Percentiles rank a stretch among this genome's conserved stretches.
These are phyloP conservation scores for Talaromyces ruber DNA, from an alignment of 495 filamentous ascomycete species.

Conservation along the genomic window DNA sequence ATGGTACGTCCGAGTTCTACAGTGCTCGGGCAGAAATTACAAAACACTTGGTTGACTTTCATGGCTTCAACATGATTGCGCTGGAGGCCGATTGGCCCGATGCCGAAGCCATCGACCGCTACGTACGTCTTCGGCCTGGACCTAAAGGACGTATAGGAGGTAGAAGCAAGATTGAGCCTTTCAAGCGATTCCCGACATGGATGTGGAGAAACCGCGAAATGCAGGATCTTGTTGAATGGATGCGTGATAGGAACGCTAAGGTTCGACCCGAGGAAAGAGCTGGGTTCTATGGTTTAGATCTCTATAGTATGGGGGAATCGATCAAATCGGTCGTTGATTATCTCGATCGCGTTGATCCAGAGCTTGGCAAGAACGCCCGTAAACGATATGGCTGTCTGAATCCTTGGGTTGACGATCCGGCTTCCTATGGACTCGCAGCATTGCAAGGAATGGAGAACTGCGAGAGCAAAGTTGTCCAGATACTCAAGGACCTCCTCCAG, in stretches of 20 bases:
- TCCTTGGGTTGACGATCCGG: slow-evolving; percentile 45
- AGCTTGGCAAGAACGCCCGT: slow-evolving; percentile 35
- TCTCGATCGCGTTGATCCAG: slow-evolving; percentile 38
- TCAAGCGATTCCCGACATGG: slow-evolving; percentile 51
- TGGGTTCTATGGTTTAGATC: slow-evolving; percentile 47
- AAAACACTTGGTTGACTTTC: slow-evolving; percentile 39
- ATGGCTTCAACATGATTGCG: slow-evolving; percentile 49
- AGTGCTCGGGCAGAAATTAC: slow-evolving; percentile 46
- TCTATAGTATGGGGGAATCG: slow-evolving; percentile 46
- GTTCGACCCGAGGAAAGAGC: slow-evolving; percentile 23
- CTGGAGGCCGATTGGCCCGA: slow-evolving; percentile 55
- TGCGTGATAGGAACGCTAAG: slow-evolving; percentile 34
- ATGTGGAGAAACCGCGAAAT: slow-evolving; percentile 55
- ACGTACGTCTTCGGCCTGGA: slow-evolving; percentile 40
- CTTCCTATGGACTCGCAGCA: slow-evolving; percentile 41
- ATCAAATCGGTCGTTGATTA: slow-evolving; percentile 46
- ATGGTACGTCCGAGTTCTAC: slow-evolving; percentile 56
- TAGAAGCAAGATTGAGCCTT: slow-evolving; percentile 25
- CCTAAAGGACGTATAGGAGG: slow-evolving; percentile 24
- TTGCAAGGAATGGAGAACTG: slow-evolving; percentile 38
- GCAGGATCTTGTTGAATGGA: slow-evolving; percentile 50
- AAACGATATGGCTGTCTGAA: slow-evolving; percentile 38
- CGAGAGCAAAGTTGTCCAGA: slow-evolving; percentile 37
- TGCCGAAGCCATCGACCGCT: slow-evolving; percentile 47
- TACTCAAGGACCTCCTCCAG: slow-evolving; percentile 36